These are phyloP conservation scores for Trypanosoma vivax DNA, from an alignment of 208 protist species.

Conservation along the genomic window DNA sequence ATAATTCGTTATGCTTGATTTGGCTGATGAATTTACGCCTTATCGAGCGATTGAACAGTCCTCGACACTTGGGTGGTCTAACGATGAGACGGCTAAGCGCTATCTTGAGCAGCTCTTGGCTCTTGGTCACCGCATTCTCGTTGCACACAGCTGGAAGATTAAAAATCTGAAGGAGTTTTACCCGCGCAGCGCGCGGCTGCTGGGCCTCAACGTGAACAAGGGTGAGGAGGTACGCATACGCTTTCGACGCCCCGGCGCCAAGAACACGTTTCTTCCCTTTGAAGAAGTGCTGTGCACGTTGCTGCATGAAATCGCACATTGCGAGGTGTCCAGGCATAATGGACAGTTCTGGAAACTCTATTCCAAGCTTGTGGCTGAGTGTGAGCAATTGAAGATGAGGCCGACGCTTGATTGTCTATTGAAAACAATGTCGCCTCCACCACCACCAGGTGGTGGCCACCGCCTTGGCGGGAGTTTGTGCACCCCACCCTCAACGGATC, in stretches of 20 bases:
- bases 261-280: constrained; percentile 75
- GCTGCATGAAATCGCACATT: constrained; percentile 88
- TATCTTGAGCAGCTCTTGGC: constrained; percentile 66
- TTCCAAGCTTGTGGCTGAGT: constrained; percentile 66
- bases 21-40: background rate
- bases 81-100: constrained; percentile 45
- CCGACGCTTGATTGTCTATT: constrained; percentile 27
- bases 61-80: constrained; percentile 54
- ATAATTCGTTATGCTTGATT: background rate
- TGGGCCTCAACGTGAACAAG: constrained; percentile 80
- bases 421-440: background rate
- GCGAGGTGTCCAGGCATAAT: constrained; percentile 50
- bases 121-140: constrained; percentile 41
- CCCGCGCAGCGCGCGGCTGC: constrained; percentile 52
- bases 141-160: constrained; percentile 49
- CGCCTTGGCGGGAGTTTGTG: constrained; percentile 10
- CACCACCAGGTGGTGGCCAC: background rate
- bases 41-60: constrained; percentile 24
- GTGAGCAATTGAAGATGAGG: constrained; percentile 51
- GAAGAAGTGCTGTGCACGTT: constrained; percentile 80
- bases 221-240: constrained; percentile 76
- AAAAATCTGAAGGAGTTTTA: constrained; percentile 80
- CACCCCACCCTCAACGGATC: background rate
- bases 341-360: constrained; percentile 72
- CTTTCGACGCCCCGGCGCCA: constrained; percentile 59